Evolutionary conservation across 192 early-diverging fungal genomes (phyloP), one percentile per base, ranked within the genome.

Genomic region (Coemansia sp.): DNA sequence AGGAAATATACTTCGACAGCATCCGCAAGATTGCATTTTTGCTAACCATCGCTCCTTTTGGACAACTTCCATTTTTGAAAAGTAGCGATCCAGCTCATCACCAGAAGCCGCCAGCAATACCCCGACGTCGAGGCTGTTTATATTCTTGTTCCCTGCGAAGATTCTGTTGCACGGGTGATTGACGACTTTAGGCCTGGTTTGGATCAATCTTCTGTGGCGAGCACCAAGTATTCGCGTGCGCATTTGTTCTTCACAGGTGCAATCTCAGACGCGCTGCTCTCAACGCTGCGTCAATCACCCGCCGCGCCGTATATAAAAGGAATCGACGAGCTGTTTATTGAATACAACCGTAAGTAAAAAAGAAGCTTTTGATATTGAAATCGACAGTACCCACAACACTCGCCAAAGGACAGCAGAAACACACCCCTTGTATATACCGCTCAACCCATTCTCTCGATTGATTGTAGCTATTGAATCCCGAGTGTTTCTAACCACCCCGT

Each of bases 241-340:
- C 80, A 85, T 55, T 11, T 85, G 49, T 73, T 76, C n/a, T 82
- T 85, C 50, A 82, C 83, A 6, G 80, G 80, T 9, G 69, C 69
- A 4, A 57, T 85, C 34, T 41, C 77, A 5, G 74, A 82, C 4
- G 11, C 65, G 0, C 71, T 85, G 40, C 73, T 85, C 46, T 42
- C 62, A 11, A 66, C 68, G 25, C 61, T 85, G 20, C 58, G 53
- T 48, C 61, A 71, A 45, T 79, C 83, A 14, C 48, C 66, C 4
- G 75, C 80, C 4, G 70, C 76, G 15, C 70, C 68, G 9, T 71
- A 66, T 17, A 70, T 85, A 22, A 73, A 69, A 50, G 62, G 62
- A 0, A 57, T 73, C n/a, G 65, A 50, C 22, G 79, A 85, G 41
- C 58, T 85, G 42, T 85, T 69, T 52, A 66, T 85, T 50, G 80